Evolutionary conservation across 768 basidiomycete species (phyloP), one percentile per base, ranked within the genome.

Genomic region (Lentinula sp.): DNA sequence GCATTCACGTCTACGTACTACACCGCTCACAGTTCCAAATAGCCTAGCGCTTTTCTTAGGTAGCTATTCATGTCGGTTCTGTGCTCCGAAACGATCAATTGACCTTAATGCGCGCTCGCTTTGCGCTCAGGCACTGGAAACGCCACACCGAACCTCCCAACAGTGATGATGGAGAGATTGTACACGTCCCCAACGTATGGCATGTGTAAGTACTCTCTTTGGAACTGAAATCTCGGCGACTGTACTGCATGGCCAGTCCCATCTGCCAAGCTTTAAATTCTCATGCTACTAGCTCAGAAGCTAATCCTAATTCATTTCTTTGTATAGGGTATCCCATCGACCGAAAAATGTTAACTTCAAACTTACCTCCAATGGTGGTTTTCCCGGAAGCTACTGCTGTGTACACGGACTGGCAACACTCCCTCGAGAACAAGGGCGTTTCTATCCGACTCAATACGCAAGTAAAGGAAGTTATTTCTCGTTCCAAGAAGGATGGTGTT

Each of bases 111-210:
- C 12, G 15, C 16, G 48, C 13, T 32, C 36, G 12, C n/a, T 13
- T 9, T 37, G 10, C 23, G 13, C 48, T 18, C 35, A 62, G 62
- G 62, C 32, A 62, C 62, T 42, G 62, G 57, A 9, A 62, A 62
- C 45, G 62, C 62, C 16, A 62, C 62, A n/a, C 62, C 62, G 15
- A 51, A 62, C 39, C 62, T 62, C 42, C 62, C 62, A 16, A 62
- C 57, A 32, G 50, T 62, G 36, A 62, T 62, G 43, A 62, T 59
- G 62, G 62, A 62, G 50, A 48, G 62, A 16, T 48, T 62, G 20
- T 62, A 52, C 35, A 62, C 62, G 13, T 59, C 57, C 16, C 51
- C 62, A 6, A 62, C 57, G 20, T 62, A 59, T 37, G 62, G 62
- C 50, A 62, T 62, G 62, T 62, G 61, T 61, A 49, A 51, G 56